Percentiles rank a stretch among this genome's conserved stretches.
Conservation (phyloP, 2,329 filamentous ascomycete species). For the Ceratocystis cacaofunesta region DNA sequence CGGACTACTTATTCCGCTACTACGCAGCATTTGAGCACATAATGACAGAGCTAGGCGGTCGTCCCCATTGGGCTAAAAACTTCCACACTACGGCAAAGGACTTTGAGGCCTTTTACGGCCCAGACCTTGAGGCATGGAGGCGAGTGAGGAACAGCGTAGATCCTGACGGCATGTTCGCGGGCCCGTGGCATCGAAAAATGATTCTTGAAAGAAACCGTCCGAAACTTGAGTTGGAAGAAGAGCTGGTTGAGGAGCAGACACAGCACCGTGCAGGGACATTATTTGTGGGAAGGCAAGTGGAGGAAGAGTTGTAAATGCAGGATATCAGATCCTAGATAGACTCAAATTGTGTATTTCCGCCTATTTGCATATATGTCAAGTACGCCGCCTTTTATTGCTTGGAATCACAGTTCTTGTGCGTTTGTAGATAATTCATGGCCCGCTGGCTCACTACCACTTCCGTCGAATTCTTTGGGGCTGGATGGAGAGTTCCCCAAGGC, state of each 20-base stretch:
- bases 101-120: slow-evolving; percentile 53
- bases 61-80: slow-evolving; percentile 89
- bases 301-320: not conserved
- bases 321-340: not conserved
- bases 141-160: slow-evolving; percentile 55
- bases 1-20: slow-evolving; percentile 60
- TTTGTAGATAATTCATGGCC: not conserved
- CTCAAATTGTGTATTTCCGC: too few species aligned
- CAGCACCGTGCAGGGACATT: not conserved
- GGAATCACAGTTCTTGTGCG: not conserved
- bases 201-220: slow-evolving; percentile 33
- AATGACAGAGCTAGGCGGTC: slow-evolving; percentile 70
- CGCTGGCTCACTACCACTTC: slow-evolving; percentile 9
- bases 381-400: not conserved
- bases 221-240: slow-evolving; percentile 23
- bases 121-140: slow-evolving; percentile 51
- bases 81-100: slow-evolving; percentile 49
- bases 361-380: not conserved
- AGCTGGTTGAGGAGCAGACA: slow-evolving; percentile 11
- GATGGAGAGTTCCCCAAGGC: slow-evolving; percentile 1
- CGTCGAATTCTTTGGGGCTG: slow-evolving; percentile 4
- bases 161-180: slow-evolving; percentile 73
- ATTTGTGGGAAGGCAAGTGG: slow-evolving; percentile 12
- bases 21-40: slow-evolving; percentile 84
- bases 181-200: slow-evolving; percentile 71